These are phyloP conservation scores for apple (Malus domestica) DNA, from an alignment of 306 rosid genomes.

Conservation along the genomic window DNA sequence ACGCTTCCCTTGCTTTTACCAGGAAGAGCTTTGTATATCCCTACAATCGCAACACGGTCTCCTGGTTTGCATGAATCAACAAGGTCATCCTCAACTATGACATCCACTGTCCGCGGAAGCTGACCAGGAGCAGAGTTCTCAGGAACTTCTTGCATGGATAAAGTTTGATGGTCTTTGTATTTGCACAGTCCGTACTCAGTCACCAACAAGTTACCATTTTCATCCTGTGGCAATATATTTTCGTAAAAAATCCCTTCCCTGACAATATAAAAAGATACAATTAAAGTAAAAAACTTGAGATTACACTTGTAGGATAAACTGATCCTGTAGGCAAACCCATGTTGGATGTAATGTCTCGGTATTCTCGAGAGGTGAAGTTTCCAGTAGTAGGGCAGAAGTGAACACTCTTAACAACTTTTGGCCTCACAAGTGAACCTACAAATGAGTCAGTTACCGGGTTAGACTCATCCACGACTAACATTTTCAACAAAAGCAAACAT, in stretches of 20 bases:
- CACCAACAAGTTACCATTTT: conserved; percentile 82
- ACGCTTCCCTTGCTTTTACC: conserved; percentile 84
- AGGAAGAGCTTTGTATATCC: conserved; percentile 87
- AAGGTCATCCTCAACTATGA: conserved; percentile 83
- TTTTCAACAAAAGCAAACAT: not conserved
- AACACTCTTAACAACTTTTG: conserved; percentile 95
- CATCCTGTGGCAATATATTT: conserved; percentile 49
- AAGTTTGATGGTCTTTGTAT: conserved; percentile 90
- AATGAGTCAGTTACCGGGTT: conserved; percentile 15
- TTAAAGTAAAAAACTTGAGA: conserved; percentile 19
- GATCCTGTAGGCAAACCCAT: conserved; percentile 93
- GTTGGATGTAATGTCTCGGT: conserved; percentile 90
- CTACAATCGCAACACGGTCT: conserved; percentile 91
- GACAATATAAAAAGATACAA: conserved; percentile 8
- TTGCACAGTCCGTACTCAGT: conserved; percentile 94
- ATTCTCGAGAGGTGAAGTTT: conserved; percentile 65
- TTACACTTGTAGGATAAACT: conserved; percentile 98
- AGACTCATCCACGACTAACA: conserved; percentile 6
- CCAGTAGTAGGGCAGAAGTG: conserved; percentile 89
- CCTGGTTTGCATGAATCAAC: conserved; percentile 99
- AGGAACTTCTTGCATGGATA: conserved; percentile 97
- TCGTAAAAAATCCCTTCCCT: not conserved
- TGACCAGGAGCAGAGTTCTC: conserved; percentile 99
- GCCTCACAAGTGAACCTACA: conserved; percentile 92
- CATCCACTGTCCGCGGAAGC: conserved; percentile 94